Evolutionary conservation across 208 protist genomes (phyloP), one percentile per base, ranked within the genome.

Genomic region (Strigomonas culicis): DNA sequence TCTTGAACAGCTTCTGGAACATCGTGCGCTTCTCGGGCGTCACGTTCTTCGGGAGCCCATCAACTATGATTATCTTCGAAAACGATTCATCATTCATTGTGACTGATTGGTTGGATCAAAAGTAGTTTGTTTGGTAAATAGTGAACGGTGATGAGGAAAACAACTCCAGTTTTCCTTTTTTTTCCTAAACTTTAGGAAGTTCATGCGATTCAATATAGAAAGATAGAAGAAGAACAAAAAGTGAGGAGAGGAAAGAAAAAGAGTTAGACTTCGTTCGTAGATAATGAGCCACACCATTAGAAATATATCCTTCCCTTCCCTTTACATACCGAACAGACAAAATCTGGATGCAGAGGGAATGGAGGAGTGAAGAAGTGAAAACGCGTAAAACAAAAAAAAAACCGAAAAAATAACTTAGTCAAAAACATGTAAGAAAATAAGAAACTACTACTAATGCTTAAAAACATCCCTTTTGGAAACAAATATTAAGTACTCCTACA

Each of bases 11-110:
- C 19, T 63, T 62, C 61, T 84, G 59, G 64, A 96, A 93, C 43
- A 77, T 39, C 2, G 74, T 78, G 1, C 79, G 80, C 71, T 93
- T 93, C 41, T 91, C 82, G 0, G 90, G 83, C n/a, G 85, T 90
- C 39, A 96, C 86, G 65, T 94, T 94, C 56, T 75, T 76, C 17
- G 90, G 90, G 8, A 96, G 67, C 32, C 87, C 87, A 67, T 86
- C 76, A 28, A 96, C 70, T 59, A 96, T 75, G 51, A 96, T 90
- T 75, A 86, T 74, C 4, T 79, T 75, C 19, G 66, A 71, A 47
- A 92, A 86, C 43, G 77, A 66, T 15, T 77, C 68, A 55, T 88
- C 72, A 34, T 52, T 74, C 66, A 70, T 66, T 32, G 25, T 34
- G 24, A 58, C n/a, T n/a, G n/a, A n/a, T n/a, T n/a, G n/a, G n/a